Evolutionary conservation across 2,329 filamentous ascomycete genomes (phyloP).

Genomic region (Colletotrichum cordylinicola): DNA sequence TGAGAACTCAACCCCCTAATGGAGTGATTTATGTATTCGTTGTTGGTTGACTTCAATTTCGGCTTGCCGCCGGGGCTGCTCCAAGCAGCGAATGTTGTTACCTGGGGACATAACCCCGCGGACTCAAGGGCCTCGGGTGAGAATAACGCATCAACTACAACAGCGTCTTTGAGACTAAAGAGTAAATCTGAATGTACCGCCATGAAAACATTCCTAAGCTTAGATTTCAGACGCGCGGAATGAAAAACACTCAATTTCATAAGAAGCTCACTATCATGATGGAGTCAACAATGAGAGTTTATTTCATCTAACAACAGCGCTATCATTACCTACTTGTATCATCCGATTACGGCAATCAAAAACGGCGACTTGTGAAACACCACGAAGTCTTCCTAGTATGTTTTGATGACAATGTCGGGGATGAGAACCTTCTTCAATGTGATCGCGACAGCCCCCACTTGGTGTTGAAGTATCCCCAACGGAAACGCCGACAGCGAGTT

Average conservation of each 20-base stretch:
- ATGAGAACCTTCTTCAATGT: no score
- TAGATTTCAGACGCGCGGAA: neutral
- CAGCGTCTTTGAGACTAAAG: neutral
- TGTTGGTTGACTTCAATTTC: neutral
- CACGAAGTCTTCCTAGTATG: no score
- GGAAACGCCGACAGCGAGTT: neutral
- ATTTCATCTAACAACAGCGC: neutral
- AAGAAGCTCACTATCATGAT: neutral
- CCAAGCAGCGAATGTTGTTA: neutral
- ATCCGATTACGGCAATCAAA: no score
- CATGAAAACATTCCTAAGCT: neutral
- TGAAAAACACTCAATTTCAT: neutral
- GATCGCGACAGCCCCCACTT: no score
- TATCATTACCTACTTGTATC: no score
- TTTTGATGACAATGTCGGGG: no score
- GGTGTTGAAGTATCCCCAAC: no score
- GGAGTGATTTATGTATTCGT: neutral
- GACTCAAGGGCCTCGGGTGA: no score
- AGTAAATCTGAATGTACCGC: neutral
- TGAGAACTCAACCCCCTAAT: neutral
- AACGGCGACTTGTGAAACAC: no score
- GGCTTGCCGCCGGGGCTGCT: neutral
- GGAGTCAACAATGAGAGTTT: neutral
- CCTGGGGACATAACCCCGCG: no score
- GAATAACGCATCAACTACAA: no score